Conservation (phyloP, 2,329 filamentous ascomycete genomes). For the Phaeoacremonium minimum region DNA sequence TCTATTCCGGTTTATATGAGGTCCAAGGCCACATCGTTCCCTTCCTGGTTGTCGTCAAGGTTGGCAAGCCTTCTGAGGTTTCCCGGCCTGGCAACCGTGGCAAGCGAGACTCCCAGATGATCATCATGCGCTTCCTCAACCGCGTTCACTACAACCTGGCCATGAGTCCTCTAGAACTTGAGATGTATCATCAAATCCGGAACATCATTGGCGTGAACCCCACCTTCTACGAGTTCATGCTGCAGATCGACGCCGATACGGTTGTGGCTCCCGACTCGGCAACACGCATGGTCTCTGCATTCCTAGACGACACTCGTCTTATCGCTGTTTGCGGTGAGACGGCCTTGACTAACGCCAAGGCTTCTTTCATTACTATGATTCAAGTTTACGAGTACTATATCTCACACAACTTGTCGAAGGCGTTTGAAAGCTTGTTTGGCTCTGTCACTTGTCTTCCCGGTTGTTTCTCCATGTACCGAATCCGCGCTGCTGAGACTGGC, state of each 20-base stretch:
- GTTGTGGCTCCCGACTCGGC: constrained; percentile 86
- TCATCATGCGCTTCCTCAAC: constrained; percentile 98
- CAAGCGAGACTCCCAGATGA: constrained; percentile 98
- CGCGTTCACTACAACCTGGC: constrained; percentile 95
- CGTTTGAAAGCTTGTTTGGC: constrained; percentile 94
- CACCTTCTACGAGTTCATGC: constrained; percentile 94
- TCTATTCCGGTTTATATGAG: constrained; percentile 96
- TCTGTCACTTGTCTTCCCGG: constrained; percentile 96
- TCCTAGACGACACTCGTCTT: constrained; percentile 87
- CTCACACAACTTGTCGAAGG: constrained; percentile 93
- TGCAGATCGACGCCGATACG: constrained; percentile 97
- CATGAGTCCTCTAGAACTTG: constrained; percentile 94
- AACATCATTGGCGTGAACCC: constrained; percentile 99
- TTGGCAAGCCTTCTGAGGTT: constrained; percentile 96
- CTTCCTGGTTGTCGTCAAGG: constrained; percentile 94
- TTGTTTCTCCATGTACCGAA: constrained; percentile 99
- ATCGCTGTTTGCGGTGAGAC: constrained; percentile 96
- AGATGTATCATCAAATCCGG: constrained; percentile 97
- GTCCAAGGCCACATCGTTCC: constrained; percentile 97
- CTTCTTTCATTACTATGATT: constrained; percentile 96
- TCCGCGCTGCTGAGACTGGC: constrained; percentile 87
- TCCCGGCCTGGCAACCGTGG: constrained; percentile 93
- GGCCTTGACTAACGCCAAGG: constrained; percentile 84
- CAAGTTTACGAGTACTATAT: constrained; percentile 99
- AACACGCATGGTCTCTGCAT: constrained; percentile 86